Percentiles rank a stretch among this genome's conserved stretches.
These are phyloP conservation scores for Pulveroboletus sp. DNA, from an alignment of 768 basidiomycete species.

Conservation along the genomic window DNA sequence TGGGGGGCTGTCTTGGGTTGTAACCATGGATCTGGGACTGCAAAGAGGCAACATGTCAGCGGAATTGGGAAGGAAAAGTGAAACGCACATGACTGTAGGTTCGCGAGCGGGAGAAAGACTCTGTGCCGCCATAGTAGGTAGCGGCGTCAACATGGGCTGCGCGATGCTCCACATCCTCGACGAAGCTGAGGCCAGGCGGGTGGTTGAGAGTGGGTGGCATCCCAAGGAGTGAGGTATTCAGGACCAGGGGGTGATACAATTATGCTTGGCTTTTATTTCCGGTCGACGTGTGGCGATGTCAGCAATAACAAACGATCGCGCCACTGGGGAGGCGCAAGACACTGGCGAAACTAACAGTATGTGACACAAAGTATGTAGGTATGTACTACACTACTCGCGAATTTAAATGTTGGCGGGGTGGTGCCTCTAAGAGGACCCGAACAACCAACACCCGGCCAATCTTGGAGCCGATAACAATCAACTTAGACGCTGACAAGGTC, in stretches of 20 bases:
- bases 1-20: slow-evolving; percentile 65
- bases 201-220: slow-evolving; percentile 71
- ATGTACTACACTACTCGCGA: neutral
- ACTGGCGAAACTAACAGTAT: no score
- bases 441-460: no score
- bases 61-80: slow-evolving; percentile 2
- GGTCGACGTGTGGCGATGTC: neutral
- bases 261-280: slow-evolving; percentile 8
- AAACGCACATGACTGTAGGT: slow-evolving; percentile 81
- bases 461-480: neutral
- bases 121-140: slow-evolving; percentile 79
- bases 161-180: slow-evolving; percentile 55
- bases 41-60: slow-evolving; percentile 16
- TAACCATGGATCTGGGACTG: slow-evolving; percentile 74
- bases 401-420: no score
- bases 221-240: neutral
- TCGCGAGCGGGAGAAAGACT: slow-evolving; percentile 76
- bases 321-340: no score
- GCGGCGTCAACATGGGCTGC: slow-evolving; percentile 66
- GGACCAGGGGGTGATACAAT: slow-evolving; percentile 12
- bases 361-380: no score
- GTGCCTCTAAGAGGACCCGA: no score
- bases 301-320: neutral
- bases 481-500: neutral
- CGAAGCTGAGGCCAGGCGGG: slow-evolving; percentile 61